A percentile compares a stretch with the other conserved stretches of the same genome.
These are phyloP conservation scores for Starmera dryadoides DNA, from an alignment of 805 yeast species.

Conservation along the genomic window DNA sequence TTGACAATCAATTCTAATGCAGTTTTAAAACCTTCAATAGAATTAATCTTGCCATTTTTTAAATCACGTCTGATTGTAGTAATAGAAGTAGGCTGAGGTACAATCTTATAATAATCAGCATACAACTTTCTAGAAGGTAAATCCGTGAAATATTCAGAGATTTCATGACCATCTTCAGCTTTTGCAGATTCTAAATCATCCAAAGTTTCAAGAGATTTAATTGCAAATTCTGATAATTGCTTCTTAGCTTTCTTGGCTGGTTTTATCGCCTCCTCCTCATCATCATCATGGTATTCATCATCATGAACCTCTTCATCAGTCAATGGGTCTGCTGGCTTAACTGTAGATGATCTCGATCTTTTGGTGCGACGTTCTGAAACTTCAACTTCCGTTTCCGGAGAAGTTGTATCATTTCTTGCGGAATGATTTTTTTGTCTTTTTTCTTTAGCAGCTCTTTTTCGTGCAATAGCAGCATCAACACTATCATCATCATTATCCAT, in stretches of 20 bases:
- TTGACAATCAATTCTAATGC: conserved; percentile 69
- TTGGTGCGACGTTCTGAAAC: conserved; percentile 10
- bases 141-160: conserved; percentile 53
- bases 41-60: conserved; percentile 38
- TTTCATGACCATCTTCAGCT: conserved; percentile 36
- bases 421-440: conserved; percentile 14
- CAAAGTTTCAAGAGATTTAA: conserved; percentile 30
- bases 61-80: conserved; percentile 53
- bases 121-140: conserved; percentile 69
- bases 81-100: conserved; percentile 58
- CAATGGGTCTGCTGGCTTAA: not conserved
- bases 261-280: conserved; percentile 9
- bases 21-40: conserved; percentile 41
- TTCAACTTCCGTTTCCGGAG: conserved; percentile 3
- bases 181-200: conserved; percentile 33
- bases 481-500: conserved; percentile 65
- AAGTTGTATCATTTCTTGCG: conserved; percentile 1
- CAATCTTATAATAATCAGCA: conserved; percentile 69
- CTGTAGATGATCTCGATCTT: conserved; percentile 16
- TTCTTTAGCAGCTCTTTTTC: conserved; percentile 28
- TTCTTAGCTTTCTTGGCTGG: conserved; percentile 17
- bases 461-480: conserved; percentile 23
- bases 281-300: conserved; percentile 6
- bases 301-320: conserved; percentile 4
- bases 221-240: conserved; percentile 16